A percentile compares a stretch with the other conserved stretches of the same genome.
These are phyloP conservation scores for Cenchrus fungigraminus DNA, from an alignment of 176 grass and related monocot species.

Conservation along the genomic window DNA sequence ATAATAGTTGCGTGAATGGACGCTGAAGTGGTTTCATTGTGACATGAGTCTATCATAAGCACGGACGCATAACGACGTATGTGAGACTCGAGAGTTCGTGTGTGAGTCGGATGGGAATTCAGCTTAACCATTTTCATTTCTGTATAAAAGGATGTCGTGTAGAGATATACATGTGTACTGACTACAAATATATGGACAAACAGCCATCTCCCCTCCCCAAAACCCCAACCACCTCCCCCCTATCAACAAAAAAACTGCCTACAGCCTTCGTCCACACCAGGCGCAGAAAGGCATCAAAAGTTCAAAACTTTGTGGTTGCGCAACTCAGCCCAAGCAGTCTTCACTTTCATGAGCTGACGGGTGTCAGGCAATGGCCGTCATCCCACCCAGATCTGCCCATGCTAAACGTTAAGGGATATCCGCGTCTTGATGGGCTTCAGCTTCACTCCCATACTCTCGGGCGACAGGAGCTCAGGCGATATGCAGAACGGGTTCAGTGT, in stretches of 20 bases:
- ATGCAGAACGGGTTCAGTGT: constrained; percentile 77
- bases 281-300: constrained; percentile 48
- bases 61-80: too few species aligned
- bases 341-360: constrained; percentile 44
- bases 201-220: constrained; percentile 23
- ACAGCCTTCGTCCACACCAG: constrained; percentile 7
- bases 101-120: background rate
- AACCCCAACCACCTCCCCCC: constrained; percentile 17
- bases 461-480: constrained; percentile 88
- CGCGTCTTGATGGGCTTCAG: constrained; percentile 97
- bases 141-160: constrained; percentile 38
- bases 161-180: constrained; percentile 67
- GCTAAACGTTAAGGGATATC: constrained; percentile 56
- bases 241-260: constrained; percentile 64
- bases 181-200: constrained; percentile 64
- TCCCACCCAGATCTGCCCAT: background rate
- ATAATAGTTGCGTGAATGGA: background rate
- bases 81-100: background rate
- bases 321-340: constrained; percentile 38
- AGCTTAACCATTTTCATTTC: constrained; percentile 42
- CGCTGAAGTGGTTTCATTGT: background rate
- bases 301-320: constrained; percentile 43
- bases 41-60: background rate
- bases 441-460: constrained; percentile 99
- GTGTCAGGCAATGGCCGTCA: constrained; percentile 26